These are phyloP conservation scores for Mucor indicus DNA, from an alignment of 371 early-diverging fungal genomes.

Conservation along the genomic window DNA sequence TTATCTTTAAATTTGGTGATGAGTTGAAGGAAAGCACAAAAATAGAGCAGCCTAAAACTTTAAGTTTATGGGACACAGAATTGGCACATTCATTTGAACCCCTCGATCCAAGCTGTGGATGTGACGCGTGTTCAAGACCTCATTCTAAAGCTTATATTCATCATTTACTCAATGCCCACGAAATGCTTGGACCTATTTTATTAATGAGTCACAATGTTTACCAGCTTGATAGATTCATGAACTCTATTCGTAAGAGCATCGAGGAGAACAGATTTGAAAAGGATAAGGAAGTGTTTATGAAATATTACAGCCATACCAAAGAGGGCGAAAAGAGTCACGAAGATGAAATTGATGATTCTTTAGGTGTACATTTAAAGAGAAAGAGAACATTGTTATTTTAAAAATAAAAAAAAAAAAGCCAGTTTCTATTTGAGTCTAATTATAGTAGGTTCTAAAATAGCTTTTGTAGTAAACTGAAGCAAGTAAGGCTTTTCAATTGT, in stretches of 20 bases:
- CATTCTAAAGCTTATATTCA: slow-evolving; percentile 77
- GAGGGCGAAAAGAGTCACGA: too few relatives aligned
- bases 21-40: not conserved
- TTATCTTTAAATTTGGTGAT: slow-evolving; percentile 37
- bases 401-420: too few relatives aligned
- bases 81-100: slow-evolving; percentile 58
- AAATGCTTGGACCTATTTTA: slow-evolving; percentile 78
- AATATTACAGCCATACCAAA: slow-evolving; percentile 38
- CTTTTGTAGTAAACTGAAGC: too few relatives aligned
- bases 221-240: slow-evolving; percentile 63
- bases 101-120: slow-evolving; percentile 58
- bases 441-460: too few relatives aligned
- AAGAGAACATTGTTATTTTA: slow-evolving; percentile 40
- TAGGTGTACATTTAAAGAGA: slow-evolving; percentile 40
- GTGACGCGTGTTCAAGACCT: slow-evolving; percentile 62
- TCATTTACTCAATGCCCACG: slow-evolving; percentile 72
- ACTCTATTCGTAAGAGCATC: slow-evolving; percentile 57
- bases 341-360: slow-evolving; percentile 43
- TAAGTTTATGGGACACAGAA: slow-evolving; percentile 54
- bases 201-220: slow-evolving; percentile 76
- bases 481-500: slow-evolving; percentile 6
- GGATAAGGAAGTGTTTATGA: slow-evolving; percentile 44
- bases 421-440: too few relatives aligned
- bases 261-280: slow-evolving; percentile 49
- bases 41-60: slow-evolving; percentile 24